Conservation (phyloP, 805 yeast species). For the Candida succiphila region DNA sequence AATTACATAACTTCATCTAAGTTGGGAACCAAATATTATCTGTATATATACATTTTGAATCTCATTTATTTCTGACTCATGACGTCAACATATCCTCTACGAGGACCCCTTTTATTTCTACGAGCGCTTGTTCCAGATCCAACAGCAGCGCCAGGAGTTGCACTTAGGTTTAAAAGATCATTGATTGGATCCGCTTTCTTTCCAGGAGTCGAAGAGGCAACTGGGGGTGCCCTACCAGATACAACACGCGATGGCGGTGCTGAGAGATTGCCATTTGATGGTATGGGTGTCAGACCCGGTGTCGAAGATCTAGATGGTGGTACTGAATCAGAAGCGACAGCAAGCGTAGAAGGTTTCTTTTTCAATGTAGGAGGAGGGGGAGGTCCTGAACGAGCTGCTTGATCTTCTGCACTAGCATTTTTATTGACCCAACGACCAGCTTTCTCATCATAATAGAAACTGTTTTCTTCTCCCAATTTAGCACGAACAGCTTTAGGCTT, state of each 20-base stretch:
- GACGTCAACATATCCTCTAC: conserved; percentile 55
- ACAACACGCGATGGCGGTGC: conserved; percentile 4
- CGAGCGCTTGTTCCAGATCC: too few relatives aligned
- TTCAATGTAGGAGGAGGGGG: conserved; percentile 80
- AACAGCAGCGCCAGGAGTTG: conserved; percentile 19
- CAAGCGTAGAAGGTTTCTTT: conserved; percentile 32
- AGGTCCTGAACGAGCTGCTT: conserved; percentile 39
- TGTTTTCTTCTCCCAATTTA: conserved; percentile 70
- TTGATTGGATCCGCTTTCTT: conserved; percentile 14
- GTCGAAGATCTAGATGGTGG: conserved; percentile 19
- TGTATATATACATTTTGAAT: too few relatives aligned
- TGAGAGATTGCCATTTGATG: conserved; percentile 23
- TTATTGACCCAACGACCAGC: conserved; percentile 81
- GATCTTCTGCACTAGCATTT: conserved; percentile 56
- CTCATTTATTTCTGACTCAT: conserved; percentile 29
- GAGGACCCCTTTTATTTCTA: conserved; percentile 43
- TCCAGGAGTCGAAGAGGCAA: not conserved
- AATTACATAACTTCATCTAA: too few relatives aligned
- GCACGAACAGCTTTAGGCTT: conserved; percentile 72
- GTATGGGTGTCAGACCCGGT: conserved; percentile 11
- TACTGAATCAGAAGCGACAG: conserved; percentile 24
- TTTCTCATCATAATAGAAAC: conserved; percentile 73
- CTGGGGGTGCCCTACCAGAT: conserved; percentile 1
- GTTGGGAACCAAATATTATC: too few relatives aligned
- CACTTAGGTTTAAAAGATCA: conserved; percentile 18